Evolutionary conservation across 306 rosid species (phyloP).

Genomic region (Castanea crenata): DNA sequence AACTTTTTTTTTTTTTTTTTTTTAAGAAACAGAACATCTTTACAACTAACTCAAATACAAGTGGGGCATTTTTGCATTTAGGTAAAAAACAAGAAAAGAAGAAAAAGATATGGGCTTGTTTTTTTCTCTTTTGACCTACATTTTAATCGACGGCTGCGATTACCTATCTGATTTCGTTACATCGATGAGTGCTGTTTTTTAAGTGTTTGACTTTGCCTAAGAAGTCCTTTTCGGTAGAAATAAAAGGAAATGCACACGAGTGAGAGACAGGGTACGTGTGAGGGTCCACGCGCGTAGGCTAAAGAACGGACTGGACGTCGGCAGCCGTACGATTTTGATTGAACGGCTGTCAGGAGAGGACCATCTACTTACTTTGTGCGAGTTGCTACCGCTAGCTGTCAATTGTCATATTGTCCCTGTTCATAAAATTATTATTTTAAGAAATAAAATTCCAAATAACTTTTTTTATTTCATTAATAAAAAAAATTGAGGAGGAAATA

Average conservation of each 20-base stretch:
- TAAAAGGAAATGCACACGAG: conserved; percentile 20
- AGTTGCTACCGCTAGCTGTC: conserved; percentile 19
- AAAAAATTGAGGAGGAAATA: no score
- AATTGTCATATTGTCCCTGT: conserved; percentile 1
- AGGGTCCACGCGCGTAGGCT: conserved; percentile 30
- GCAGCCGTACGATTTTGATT: conserved; percentile 41
- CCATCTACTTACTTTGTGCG: conserved; percentile 33
- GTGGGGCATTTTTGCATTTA: no score
- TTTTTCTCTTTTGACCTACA: background rate
- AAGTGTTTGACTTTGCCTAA: conserved; percentile 18
- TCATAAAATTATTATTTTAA: background rate
- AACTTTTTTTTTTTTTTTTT: no score
- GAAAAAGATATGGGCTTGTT: no score
- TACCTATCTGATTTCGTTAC: background rate
- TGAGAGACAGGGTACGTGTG: conserved; percentile 9
- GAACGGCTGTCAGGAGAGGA: conserved; percentile 34
- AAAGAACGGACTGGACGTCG: conserved; percentile 12
- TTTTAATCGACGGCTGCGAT: conserved; percentile 21
- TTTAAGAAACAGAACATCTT: no score
- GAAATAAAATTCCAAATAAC: no score
- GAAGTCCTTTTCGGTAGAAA: conserved; percentile 15
- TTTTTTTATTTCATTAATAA: no score
- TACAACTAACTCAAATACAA: no score
- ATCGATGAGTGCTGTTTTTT: background rate
- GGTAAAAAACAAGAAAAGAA: no score